Percentiles rank a stretch among this genome's conserved stretches.
Conservation (phyloP, 441 rosid genomes). For the Pelargonium myrrhifolium region DNA sequence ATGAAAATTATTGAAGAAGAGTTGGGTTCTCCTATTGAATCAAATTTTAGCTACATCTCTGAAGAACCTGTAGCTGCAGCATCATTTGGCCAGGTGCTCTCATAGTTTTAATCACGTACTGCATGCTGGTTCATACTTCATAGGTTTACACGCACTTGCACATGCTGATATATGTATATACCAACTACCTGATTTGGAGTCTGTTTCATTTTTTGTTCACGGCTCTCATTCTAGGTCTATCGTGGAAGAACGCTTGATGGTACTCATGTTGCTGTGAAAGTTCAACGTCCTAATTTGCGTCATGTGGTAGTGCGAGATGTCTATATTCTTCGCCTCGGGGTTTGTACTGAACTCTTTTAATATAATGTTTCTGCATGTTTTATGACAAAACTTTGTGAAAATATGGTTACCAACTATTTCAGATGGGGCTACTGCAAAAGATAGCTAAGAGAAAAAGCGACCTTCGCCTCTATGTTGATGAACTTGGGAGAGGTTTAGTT, state of each 20-base stretch:
- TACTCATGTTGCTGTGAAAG: slow-evolving; percentile 78
- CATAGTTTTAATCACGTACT: neutral
- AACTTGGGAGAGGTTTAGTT: slow-evolving; percentile 90
- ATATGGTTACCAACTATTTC: slow-evolving; percentile 24
- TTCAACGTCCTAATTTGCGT: slow-evolving; percentile 86
- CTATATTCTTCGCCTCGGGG: slow-evolving; percentile 89
- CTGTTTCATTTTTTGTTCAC: slow-evolving; percentile 15
- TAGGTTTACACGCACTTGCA: neutral
- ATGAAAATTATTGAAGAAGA: slow-evolving; percentile 84
- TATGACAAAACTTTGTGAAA: slow-evolving; percentile 17
- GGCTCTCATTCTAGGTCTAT: slow-evolving; percentile 56
- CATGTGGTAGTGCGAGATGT: slow-evolving; percentile 85
- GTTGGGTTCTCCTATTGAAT: slow-evolving; percentile 66
- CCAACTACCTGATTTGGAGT: neutral
- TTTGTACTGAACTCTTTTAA: slow-evolving; percentile 29
- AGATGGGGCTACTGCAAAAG: slow-evolving; percentile 86
- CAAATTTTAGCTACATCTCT: slow-evolving; percentile 63
- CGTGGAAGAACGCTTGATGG: slow-evolving; percentile 74
- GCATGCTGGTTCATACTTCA: neutral
- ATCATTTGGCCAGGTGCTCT: slow-evolving; percentile 86
- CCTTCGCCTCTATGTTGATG: slow-evolving; percentile 92
- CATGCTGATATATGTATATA: slow-evolving; percentile 4
- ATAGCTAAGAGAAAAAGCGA: slow-evolving; percentile 80
- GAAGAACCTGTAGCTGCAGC: slow-evolving; percentile 92
- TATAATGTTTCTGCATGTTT: slow-evolving; percentile 12